These are phyloP conservation scores for Brachypodium distachyon DNA, from an alignment of 202 grass and related monocot genomes.

Conservation along the genomic window DNA sequence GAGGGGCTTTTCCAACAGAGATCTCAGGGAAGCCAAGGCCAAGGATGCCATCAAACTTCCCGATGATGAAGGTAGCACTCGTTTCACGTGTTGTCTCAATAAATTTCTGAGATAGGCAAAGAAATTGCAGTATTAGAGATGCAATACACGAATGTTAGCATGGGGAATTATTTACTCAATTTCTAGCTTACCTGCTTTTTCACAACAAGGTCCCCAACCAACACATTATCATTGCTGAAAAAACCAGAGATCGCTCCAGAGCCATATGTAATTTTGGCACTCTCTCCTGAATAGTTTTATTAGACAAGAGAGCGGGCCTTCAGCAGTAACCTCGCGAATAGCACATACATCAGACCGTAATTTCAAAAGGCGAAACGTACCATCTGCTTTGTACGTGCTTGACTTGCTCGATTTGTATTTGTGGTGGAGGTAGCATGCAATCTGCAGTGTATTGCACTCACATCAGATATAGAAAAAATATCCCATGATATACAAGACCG, in stretches of 20 bases:
- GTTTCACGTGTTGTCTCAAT: constrained; percentile 74
- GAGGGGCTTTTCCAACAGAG: constrained; percentile 62
- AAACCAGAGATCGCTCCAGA: constrained; percentile 86
- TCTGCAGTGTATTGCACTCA: constrained; percentile 28
- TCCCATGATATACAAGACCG: background rate
- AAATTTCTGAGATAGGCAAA: constrained; percentile 53
- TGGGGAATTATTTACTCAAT: background rate
- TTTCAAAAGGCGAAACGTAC: constrained; percentile 5
- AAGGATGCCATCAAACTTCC: constrained; percentile 92
- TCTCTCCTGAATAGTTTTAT: constrained; percentile 51
- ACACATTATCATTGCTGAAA: constrained; percentile 78
- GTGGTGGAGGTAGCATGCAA: constrained; percentile 80
- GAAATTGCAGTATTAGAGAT: background rate
- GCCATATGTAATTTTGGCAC: constrained; percentile 73
- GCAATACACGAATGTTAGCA: background rate
- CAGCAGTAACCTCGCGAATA: background rate
- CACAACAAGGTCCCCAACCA: constrained; percentile 67
- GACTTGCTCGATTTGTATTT: constrained; percentile 61
- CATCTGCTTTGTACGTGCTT: constrained; percentile 63
- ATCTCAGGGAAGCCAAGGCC: constrained; percentile 92
- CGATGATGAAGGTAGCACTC: constrained; percentile 52
- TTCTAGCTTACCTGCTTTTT: constrained; percentile 45
- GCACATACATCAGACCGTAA: background rate
- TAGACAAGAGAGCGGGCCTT: background rate
- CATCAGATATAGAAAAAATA: background rate